Evolutionary conservation across 2,329 filamentous ascomycete genomes (phyloP).

Genomic region (Ophiocordyceps australis): DNA sequence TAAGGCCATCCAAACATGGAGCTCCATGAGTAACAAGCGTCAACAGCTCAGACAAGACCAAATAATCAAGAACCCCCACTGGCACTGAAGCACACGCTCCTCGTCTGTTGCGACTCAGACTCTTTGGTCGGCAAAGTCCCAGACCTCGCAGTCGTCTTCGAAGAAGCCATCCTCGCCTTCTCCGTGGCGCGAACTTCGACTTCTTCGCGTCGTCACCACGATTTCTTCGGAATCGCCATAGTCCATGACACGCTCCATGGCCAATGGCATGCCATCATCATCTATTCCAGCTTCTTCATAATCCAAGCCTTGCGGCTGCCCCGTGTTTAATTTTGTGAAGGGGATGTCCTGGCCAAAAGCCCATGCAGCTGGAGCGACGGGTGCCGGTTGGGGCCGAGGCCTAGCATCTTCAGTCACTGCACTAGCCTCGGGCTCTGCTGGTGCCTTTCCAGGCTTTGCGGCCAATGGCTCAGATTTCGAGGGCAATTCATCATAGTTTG

Average conservation of each 20-base stretch:
- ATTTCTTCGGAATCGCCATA: slow-evolving; percentile 55
- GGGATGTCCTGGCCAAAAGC: slow-evolving; percentile 40
- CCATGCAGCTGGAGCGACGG: slow-evolving; percentile 20
- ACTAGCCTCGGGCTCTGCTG: too few relatives aligned
- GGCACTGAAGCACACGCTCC: too few relatives aligned
- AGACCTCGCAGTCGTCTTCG: slow-evolving; percentile 80
- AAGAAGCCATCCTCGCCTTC: slow-evolving; percentile 64
- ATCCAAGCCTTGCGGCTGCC: slow-evolving; percentile 24
- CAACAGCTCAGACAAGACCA: too few relatives aligned
- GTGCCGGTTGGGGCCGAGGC: too few relatives aligned
- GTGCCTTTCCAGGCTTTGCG: too few relatives aligned
- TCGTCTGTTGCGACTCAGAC: slow-evolving; percentile 30
- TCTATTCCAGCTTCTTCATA: slow-evolving; percentile 35
- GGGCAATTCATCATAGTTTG: too few relatives aligned
- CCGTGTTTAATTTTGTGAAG: slow-evolving; percentile 32
- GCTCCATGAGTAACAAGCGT: too few relatives aligned
- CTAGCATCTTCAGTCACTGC: too few relatives aligned
- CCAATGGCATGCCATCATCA: slow-evolving; percentile 41
- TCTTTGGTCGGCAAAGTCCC: slow-evolving; percentile 66
- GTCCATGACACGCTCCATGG: slow-evolving; percentile 44
- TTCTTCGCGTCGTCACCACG: slow-evolving; percentile 62
- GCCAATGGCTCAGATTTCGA: too few relatives aligned
- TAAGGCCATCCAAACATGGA: too few relatives aligned
- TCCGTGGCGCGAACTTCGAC: slow-evolving; percentile 31
- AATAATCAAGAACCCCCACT: too few relatives aligned